phyloP scores from a whole-genome alignment of 1,139 yeast genomes.

The Yamadazyma jaroonii region DNA sequence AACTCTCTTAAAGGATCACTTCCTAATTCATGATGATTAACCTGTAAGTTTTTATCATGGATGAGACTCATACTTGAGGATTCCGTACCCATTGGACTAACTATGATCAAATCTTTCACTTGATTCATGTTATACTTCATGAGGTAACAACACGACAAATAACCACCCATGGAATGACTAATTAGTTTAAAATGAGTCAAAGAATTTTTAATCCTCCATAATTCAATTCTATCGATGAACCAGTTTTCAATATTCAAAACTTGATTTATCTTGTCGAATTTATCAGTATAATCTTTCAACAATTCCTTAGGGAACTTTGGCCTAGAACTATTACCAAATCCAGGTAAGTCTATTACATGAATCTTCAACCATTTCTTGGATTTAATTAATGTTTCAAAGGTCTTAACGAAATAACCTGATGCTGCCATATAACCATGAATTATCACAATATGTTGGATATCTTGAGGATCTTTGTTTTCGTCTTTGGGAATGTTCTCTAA shows the following conservation, averaged over 20 bases:
- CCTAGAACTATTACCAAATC: slow-evolving; percentile 45
- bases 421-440: slow-evolving; percentile 52
- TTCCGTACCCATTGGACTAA: slow-evolving; percentile 50
- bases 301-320: slow-evolving; percentile 35
- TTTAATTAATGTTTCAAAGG: slow-evolving; percentile 32
- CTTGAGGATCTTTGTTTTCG: slow-evolving; percentile 9
- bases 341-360: slow-evolving; percentile 42
- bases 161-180: slow-evolving; percentile 48
- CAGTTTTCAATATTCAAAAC: slow-evolving; percentile 37
- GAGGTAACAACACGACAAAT: slow-evolving; percentile 37
- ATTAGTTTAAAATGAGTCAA: slow-evolving; percentile 30
- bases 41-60: slow-evolving; percentile 28
- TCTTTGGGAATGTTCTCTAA: slow-evolving; percentile 22
- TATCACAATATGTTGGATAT: slow-evolving; percentile 24
- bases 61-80: slow-evolving; percentile 36
- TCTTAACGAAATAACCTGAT: slow-evolving; percentile 41
- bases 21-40: slow-evolving; percentile 29
- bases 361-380: slow-evolving; percentile 31
- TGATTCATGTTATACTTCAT: slow-evolving; percentile 34
- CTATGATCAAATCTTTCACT: slow-evolving; percentile 31
- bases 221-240: slow-evolving; percentile 42
- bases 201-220: slow-evolving; percentile 30
- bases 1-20: slow-evolving; percentile 29
- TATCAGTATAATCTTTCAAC: slow-evolving; percentile 21
- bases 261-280: slow-evolving; percentile 28